Base-by-base conservation (phyloP, 805 yeast species). In the Saccharomycopsis oosterbeekiorum region DNA sequence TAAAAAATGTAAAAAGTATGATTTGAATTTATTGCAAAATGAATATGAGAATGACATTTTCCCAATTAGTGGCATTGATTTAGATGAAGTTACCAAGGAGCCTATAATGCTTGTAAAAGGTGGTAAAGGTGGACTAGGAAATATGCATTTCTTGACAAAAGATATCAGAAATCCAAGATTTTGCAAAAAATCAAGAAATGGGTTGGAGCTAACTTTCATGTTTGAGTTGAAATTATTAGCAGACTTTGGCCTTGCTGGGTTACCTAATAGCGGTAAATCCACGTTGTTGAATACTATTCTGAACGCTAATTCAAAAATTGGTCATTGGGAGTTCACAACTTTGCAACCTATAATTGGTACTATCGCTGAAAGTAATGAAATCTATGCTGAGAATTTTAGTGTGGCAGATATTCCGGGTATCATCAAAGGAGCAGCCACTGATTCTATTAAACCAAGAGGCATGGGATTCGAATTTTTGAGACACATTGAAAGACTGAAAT, bases 321-420 rank as follows among this genome's bases (percentile, higher is more conserved):
- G 98, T 0, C 96, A 91, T 72, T 94, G 97, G 97, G 96, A 88
- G 68, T 94, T 94, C 70, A 94, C 99, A 0, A 94, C 99, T 0
- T 74, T 94, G 59, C 89, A 85, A 64, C 99, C 99, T 0, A 86
- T 90, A 0, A 83, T 94, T 57, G 99, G 99, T 2, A 93, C 97
- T 0, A 88, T 94, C 14, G 82, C 81, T 3, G 72, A 76, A 2
- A 37, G 68, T 14, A 37, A 59, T 6, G 43, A 58, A 24, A 69
- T 54, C 67, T 68, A 26, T 80, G 87, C 4, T 26, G 61, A 63
- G 9, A 59, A 63, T 43, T 92, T 93, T 70, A 89, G 97, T 0
- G 97, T 94, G 1, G 98, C 98, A 1, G 99, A 94, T 75, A 94
- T 94, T 62, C 99, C 99, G 0, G 99, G 99, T 6, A 87, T 94